Evolutionary conservation across 1,139 yeast species (phyloP).

Genomic region (Sugiyamaella neomexicana): DNA sequence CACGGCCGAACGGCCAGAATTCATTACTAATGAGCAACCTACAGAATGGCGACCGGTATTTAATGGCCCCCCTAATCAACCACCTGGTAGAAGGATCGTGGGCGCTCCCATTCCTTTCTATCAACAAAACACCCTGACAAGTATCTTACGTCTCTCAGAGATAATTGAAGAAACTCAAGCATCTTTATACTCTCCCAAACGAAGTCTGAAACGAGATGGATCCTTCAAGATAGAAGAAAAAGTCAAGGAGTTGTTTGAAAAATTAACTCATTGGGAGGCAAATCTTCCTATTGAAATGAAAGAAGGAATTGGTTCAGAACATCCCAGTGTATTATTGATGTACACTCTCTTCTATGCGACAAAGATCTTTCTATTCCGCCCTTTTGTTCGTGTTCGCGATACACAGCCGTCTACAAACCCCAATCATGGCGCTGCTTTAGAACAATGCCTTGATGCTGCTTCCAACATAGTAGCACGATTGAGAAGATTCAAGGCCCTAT

Average conservation of each 20-base stretch:
- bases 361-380: conserved; percentile 29
- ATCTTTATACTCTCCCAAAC: conserved; percentile 20
- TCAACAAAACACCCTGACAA: conserved; percentile 23
- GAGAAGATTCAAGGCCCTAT: conserved; percentile 23
- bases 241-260: conserved; percentile 20
- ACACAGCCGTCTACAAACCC: conserved; percentile 3
- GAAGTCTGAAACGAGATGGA: conserved; percentile 16
- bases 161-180: conserved; percentile 23
- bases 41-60: conserved; percentile 23
- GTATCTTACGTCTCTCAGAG: conserved; percentile 22
- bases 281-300: conserved; percentile 27
- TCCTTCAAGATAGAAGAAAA: conserved; percentile 14
- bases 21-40: conserved; percentile 20
- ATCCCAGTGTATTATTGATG: conserved; percentile 28
- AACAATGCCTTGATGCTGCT: conserved; percentile 20
- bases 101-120: conserved; percentile 21
- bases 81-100: conserved; percentile 18
- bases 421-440: conserved; percentile 14
- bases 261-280: conserved; percentile 28
- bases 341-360: conserved; percentile 30
- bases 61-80: conserved; percentile 13
- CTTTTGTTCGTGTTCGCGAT: conserved; percentile 24
- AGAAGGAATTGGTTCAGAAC: conserved; percentile 20
- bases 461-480: conserved; percentile 19
- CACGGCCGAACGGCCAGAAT: conserved; percentile 22